Evolutionary conservation across 148 eudicot species (phyloP), one percentile per base, ranked within the genome.

Genomic region (Mesembryanthemum crystallinum): DNA sequence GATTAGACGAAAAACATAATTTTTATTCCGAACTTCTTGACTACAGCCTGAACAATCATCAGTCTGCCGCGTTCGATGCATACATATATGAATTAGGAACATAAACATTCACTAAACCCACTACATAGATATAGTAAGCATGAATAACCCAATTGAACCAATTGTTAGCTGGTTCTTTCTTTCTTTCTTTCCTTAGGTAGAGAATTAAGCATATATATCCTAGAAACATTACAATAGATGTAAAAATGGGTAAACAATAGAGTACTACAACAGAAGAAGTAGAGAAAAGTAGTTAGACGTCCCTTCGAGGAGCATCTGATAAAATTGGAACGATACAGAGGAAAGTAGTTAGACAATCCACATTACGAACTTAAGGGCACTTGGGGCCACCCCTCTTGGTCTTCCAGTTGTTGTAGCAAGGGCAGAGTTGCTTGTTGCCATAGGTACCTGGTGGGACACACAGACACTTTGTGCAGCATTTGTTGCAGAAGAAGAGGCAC

Each of bases 361-460:
- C 39, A 35, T n/a, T n/a, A n/a, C n/a, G n/a, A n/a, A n/a, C n/a
- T 66, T 80, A 87, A 65, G 90, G 90, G 79, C 90, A 87, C 73
- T 87, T 87, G 33, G 90, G 88, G 20, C 88, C 88, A 15, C 90
- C 90, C 45, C 83, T 67, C 80, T 87, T 83, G 82, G 90, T 87
- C 80, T 85, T 87, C 86, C 88, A 87, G 85, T 85, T 83, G 77
- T 87, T 87, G 83, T 87, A 87, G 82, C 90, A 87, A 52, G 90
- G 90, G 81, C 90, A 87, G 10, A 77, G 74, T 55, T 83, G 86
- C 79, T 87, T 87, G 88, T 87, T 87, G 29, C 90, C 90, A 25
- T 85, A 85, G 5, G 88, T 87, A n/a, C 90, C 90, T 0, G 88
- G 83, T 25, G 90, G 90, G 51, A 87, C 90, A 64, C 90, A 87